Percentiles rank a stretch among this genome's conserved stretches.
phyloP scores from a whole-genome alignment of 306 rosid genomes.

The Medicago ruthenica region DNA sequence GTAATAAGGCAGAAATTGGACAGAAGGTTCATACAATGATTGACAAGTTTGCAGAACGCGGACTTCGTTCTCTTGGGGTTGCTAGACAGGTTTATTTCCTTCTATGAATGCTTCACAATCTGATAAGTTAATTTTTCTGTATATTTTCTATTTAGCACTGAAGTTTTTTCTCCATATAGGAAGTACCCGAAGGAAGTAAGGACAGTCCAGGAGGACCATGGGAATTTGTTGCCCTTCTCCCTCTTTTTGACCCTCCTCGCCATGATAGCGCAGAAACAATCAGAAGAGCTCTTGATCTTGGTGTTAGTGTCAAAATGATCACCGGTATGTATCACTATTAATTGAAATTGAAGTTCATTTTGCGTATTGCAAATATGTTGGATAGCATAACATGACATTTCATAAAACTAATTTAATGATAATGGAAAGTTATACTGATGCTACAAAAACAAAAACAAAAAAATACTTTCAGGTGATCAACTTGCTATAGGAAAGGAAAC shows the following conservation, averaged over 20 bases:
- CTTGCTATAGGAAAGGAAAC: constrained; percentile 82
- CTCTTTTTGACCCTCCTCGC: constrained; percentile 82
- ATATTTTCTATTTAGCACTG: constrained; percentile 16
- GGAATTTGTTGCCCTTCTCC: constrained; percentile 82
- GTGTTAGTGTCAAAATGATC: constrained; percentile 81
- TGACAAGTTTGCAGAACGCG: constrained; percentile 80
- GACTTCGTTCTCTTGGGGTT: constrained; percentile 71
- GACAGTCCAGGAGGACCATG: constrained; percentile 78
- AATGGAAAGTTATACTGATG: constrained; percentile 17
- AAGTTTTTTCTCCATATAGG: constrained; percentile 40
- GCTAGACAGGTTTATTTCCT: constrained; percentile 57
- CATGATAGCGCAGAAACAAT: constrained; percentile 86
- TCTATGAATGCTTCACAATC: background rate
- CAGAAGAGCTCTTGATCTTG: constrained; percentile 79
- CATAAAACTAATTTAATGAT: background rate
- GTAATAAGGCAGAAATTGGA: constrained; percentile 62
- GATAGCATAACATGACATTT: background rate
- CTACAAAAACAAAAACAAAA: background rate
- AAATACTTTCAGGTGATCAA: constrained; percentile 65
- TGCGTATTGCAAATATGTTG: background rate
- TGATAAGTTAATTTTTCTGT: background rate
- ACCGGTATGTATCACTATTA: constrained; percentile 55
- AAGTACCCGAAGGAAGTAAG: constrained; percentile 71
- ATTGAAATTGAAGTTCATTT: background rate
- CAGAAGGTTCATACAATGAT: constrained; percentile 63